Evolutionary conservation across 441 rosid genomes (phyloP).

Genomic region (Hura crepitans): DNA sequence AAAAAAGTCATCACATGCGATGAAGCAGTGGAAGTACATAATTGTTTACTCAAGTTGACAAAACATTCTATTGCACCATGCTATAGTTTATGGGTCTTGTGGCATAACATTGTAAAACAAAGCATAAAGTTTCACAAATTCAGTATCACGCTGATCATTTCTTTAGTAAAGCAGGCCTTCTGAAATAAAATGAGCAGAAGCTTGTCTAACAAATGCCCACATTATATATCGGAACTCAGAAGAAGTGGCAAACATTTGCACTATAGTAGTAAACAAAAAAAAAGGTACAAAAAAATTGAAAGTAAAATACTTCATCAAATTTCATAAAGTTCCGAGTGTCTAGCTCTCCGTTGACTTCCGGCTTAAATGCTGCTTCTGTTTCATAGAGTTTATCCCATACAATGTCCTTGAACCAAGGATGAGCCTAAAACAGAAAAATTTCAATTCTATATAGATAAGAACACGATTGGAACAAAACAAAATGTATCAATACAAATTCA

Average conservation of each 20-base stretch:
- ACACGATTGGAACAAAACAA: slow-evolving; percentile 18
- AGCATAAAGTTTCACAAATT: neutral
- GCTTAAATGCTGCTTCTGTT: slow-evolving; percentile 92
- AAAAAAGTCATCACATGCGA: slow-evolving; percentile 15
- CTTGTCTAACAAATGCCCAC: neutral
- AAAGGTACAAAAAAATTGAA: slow-evolving; percentile 12
- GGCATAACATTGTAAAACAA: neutral
- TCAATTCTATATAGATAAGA: slow-evolving; percentile 23
- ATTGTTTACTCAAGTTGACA: neutral
- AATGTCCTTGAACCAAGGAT: slow-evolving; percentile 89
- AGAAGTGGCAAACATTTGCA: neutral
- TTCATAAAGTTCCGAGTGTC: slow-evolving; percentile 98
- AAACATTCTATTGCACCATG: neutral
- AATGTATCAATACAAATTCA: slow-evolving; percentile 19
- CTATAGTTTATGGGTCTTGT: neutral
- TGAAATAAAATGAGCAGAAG: slow-evolving; percentile 14
- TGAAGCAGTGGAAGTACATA: slow-evolving; percentile 15
- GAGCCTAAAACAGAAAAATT: slow-evolving; percentile 52
- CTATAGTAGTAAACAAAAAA: neutral
- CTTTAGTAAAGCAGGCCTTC: neutral
- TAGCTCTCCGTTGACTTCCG: slow-evolving; percentile 88
- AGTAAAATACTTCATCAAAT: slow-evolving; percentile 76
- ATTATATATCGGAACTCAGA: neutral
- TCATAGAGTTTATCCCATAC: slow-evolving; percentile 88
- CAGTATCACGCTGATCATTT: neutral